Evolutionary conservation across 306 rosid species (phyloP).

Genomic region (Sechiopsis laciniata): DNA sequence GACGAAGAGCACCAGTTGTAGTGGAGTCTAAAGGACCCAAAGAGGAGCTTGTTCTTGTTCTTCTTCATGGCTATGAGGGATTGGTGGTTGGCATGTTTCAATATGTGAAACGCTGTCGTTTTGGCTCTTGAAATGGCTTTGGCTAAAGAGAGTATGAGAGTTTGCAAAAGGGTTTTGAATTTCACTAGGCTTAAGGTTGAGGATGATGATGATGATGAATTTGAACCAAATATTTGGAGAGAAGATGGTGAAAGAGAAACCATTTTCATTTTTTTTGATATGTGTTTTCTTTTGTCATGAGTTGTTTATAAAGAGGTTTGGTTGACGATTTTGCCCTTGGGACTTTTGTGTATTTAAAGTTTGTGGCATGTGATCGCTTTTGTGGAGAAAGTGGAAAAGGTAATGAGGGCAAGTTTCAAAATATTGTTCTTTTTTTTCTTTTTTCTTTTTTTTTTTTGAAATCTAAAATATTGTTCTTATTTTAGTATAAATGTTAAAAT

Average conservation of each 20-base stretch:
- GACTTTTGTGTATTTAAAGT: slow-evolving; percentile 29
- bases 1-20: slow-evolving; percentile 25
- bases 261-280: slow-evolving; percentile 29
- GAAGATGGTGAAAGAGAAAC: slow-evolving; percentile 32
- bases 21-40: slow-evolving; percentile 22
- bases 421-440: too few species aligned
- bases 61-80: slow-evolving; percentile 17
- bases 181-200: slow-evolving; percentile 37
- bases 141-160: slow-evolving; percentile 48
- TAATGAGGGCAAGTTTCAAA: not conserved
- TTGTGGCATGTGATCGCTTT: slow-evolving; percentile 21
- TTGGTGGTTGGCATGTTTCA: slow-evolving; percentile 30
- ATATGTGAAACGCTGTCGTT: slow-evolving; percentile 26
- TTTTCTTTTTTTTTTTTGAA: too few species aligned
- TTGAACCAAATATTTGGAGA: slow-evolving; percentile 37
- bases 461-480: too few species aligned
- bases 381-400: not conserved
- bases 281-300: slow-evolving; percentile 10
- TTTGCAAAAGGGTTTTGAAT: slow-evolving; percentile 52
- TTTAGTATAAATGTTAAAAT: too few species aligned
- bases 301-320: slow-evolving; percentile 24
- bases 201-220: slow-evolving; percentile 25
- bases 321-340: slow-evolving; percentile 45
- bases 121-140: slow-evolving; percentile 55
- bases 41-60: not conserved